Evolutionary conservation across 805 yeast species (phyloP), one percentile per base, ranked within the genome.

Genomic region (Wickerhamiella hasegawae): DNA sequence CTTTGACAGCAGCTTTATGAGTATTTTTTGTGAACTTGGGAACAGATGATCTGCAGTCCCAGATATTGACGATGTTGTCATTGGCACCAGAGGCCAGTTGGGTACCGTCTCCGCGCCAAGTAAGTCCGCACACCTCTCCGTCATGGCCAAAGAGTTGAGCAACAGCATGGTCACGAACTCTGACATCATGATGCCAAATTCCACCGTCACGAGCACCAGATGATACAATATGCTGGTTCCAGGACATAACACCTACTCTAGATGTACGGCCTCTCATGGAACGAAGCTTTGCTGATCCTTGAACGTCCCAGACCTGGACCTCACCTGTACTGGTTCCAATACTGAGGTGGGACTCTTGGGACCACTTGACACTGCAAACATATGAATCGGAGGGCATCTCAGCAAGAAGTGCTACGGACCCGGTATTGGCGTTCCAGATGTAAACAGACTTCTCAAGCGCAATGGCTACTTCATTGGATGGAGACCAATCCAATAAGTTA

Each of bases 1-100:
- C 96, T 57, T 90, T 90, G 4, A 87, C 94, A 1, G 97, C 97
- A 0, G 97, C 95, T 21, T 71, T 76, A 57, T 87, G 98, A 36
- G 73, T 71, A 14, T 76, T 69, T 52, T 84, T 81, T 11, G 76
- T 64, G 53, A 76, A 81, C 42, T 73, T 68, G 2, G 97, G 94
- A 18, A 60, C 51, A 4, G 62, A 48, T 1, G 73, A 64, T 44
- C 94, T 67, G 2, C 78, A 76, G 54, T 87, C 97, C 96, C 97
- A 87, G 32, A 87, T 75, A 52, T 81, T 77, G 5, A 90, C 94
- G 8, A 84, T 59, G 51, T 90, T 87, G 54, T 90, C 98, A 52
- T 90, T 90, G 22, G 96, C 94, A 9, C 97, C 97, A 3, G 83
- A 71, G 0, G 92, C 93, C 39, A 87, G 65, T 50, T 81, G 90